These are phyloP conservation scores for Globisporangium cylindrosporum DNA, from an alignment of 352 stramenopile species.

Conservation along the genomic window DNA sequence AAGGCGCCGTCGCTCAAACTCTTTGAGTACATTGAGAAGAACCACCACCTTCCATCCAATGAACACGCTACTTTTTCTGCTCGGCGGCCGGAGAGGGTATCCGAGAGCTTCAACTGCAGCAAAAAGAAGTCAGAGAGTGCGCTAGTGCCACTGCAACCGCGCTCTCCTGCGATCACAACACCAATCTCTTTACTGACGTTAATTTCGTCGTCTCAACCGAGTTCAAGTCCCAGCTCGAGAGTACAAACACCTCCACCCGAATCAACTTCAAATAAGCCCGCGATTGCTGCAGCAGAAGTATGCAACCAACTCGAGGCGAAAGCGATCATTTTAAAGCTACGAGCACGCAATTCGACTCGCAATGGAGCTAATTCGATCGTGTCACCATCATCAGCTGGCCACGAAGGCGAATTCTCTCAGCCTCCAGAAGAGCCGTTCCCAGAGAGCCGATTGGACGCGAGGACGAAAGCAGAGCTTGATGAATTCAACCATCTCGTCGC, in stretches of 20 bases:
- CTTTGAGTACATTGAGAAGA: constrained; percentile 51
- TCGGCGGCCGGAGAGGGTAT: constrained; percentile 14
- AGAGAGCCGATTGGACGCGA: constrained; percentile 29
- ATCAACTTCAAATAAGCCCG: background rate
- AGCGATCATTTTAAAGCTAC: constrained; percentile 39
- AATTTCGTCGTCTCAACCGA: constrained; percentile 11
- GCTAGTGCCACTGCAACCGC: constrained; percentile 18
- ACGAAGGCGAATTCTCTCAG: background rate
- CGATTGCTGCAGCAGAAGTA: constrained; percentile 9
- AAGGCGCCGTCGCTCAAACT: constrained; percentile 50
- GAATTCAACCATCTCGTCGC: constrained; percentile 54
- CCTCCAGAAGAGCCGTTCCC: constrained; percentile 24
- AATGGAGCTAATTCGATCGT: background rate
- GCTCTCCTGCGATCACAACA: background rate
- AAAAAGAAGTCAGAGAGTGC: constrained; percentile 21
- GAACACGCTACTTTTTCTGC: background rate
- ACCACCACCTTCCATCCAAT: background rate
- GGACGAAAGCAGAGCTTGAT: constrained; percentile 43
- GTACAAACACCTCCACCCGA: constrained; percentile 7
- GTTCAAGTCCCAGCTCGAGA: constrained; percentile 5
- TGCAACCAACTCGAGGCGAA: constrained; percentile 29
- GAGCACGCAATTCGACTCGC: constrained; percentile 20
- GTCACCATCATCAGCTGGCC: background rate
- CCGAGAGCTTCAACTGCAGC: constrained; percentile 34
- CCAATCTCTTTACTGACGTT: constrained; percentile 1